phyloP scores from a whole-genome alignment of 2,329 filamentous ascomycete genomes.

The Phialophora verrucosa region DNA sequence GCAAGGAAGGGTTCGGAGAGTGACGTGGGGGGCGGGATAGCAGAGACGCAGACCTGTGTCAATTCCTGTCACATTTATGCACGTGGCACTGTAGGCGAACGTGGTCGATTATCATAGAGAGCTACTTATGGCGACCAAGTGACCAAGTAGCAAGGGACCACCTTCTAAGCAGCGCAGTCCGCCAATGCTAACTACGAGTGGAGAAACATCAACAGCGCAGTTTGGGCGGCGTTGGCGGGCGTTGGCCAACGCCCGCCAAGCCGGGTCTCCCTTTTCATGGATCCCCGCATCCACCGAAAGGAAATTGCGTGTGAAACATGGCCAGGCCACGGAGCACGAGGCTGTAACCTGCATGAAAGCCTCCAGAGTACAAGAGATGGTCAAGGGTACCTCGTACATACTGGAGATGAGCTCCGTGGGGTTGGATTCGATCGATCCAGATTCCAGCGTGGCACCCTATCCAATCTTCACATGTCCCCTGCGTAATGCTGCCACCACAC shows the following conservation, averaged over 20 bases:
- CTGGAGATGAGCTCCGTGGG: background rate
- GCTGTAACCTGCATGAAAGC: conserved; percentile 2
- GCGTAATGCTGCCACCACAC: conserved; percentile 94
- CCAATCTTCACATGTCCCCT: conserved; percentile 42
- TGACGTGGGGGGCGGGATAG: background rate
- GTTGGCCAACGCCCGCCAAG: conserved; percentile 7
- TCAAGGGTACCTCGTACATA: background rate
- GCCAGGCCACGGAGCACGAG: background rate
- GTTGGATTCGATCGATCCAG: background rate
- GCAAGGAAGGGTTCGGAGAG: background rate
- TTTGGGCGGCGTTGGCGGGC: background rate
- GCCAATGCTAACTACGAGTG: conserved; percentile 11
- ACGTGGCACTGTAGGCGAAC: background rate
- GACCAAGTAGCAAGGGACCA: conserved; percentile 8
- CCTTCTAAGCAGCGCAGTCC: conserved; percentile 26
- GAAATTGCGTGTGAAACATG: conserved; percentile 11
- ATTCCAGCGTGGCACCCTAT: background rate
- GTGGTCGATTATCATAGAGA: background rate
- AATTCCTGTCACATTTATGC: conserved; percentile 7
- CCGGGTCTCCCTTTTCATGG: conserved; percentile 9
- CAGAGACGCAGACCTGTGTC: background rate
- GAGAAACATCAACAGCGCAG: conserved; percentile 21
- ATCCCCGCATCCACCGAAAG: conserved; percentile 9
- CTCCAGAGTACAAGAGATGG: background rate
- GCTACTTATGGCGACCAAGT: conserved; percentile 8